A percentile compares a stretch with the other conserved stretches of the same genome.
phyloP scores from a whole-genome alignment of 2,329 filamentous ascomycete genomes.

The Geoglossum cookeanum region DNA sequence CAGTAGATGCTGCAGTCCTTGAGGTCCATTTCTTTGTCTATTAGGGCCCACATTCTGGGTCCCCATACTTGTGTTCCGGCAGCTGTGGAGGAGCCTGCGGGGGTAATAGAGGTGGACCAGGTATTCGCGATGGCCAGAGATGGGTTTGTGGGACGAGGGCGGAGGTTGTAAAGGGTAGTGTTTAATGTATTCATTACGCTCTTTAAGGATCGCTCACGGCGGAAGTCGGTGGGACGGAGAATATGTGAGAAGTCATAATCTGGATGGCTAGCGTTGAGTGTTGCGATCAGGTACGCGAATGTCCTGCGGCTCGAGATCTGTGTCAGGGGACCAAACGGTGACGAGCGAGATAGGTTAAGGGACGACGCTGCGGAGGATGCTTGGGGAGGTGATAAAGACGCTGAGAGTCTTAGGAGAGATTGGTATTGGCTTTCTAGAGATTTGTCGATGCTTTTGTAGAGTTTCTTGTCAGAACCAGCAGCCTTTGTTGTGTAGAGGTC shows the following conservation, averaged over 20 bases:
- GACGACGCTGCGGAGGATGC: slow-evolving; percentile 45
- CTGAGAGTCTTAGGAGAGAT: slow-evolving; percentile 67
- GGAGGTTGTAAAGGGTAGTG: slow-evolving; percentile 69
- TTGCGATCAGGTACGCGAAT: slow-evolving; percentile 91
- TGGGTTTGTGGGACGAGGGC: slow-evolving; percentile 35
- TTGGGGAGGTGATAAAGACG: slow-evolving; percentile 70
- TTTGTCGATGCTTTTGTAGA: slow-evolving; percentile 89
- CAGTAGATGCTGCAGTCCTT: slow-evolving; percentile 78
- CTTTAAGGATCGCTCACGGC: slow-evolving; percentile 60
- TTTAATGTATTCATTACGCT: slow-evolving; percentile 76
- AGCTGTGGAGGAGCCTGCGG: slow-evolving; percentile 22
- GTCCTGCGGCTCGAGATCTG: slow-evolving; percentile 77
- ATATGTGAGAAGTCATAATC: slow-evolving; percentile 97
- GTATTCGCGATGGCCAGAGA: slow-evolving; percentile 11
- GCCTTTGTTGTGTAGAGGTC: slow-evolving; percentile 97
- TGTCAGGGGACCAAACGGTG: slow-evolving; percentile 78
- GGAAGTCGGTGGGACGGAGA: slow-evolving; percentile 75
- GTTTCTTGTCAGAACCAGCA: slow-evolving; percentile 84
- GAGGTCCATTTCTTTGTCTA: slow-evolving; percentile 88
- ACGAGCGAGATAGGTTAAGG: slow-evolving; percentile 65
- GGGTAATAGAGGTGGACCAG: slow-evolving; percentile 17
- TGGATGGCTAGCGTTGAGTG: slow-evolving; percentile 83
- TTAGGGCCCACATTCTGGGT: slow-evolving; percentile 74
- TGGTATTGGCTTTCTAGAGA: slow-evolving; percentile 84
- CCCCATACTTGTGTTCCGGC: slow-evolving; percentile 51